Evolutionary conservation across 768 basidiomycete species (phyloP), one percentile per base, ranked within the genome.

Genomic region (Candolleomyces efflorescens): DNA sequence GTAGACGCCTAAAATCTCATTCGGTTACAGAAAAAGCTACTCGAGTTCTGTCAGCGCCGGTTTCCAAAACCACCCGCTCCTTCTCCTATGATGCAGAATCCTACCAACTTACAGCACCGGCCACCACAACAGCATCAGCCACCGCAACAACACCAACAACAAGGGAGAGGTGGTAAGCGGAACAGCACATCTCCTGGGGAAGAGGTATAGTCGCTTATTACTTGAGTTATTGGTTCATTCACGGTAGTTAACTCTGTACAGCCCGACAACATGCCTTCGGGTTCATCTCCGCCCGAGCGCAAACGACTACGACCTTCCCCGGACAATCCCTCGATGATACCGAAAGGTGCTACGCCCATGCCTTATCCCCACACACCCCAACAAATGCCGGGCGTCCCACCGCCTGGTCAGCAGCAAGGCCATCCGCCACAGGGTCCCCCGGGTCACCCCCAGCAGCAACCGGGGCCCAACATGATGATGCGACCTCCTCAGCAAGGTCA

Each of bases 131-230:
- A 60, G 49, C 69, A 71, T 37, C 74, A 71, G 54, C 73, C 72
- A 56, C 73, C 72, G 53, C 70, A 64, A 50, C 60, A 64, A 50
- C 64, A 63, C 48, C 61, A 67, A 53, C 73, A 69, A 47, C 70
- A 62, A 37, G 71, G 65, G 53, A 70, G 68, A 36, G 62, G 65
- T 48, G 71, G 69, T 20, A 84, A 85, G 63, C 77, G 85, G 61
- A 83, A 72, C 61, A 86, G 83, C 65, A 85, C 82, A 11, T 84
- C 84, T 5, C 85, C 85, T 5, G 79, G 77, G 37, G 85, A 85
- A 69, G 85, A 85, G 64, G 84, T 85, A 62, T 61, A 60, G 56
- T 18, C 23, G 27, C 54, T 27, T n/a, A 22, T 17, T 17, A 18
- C 59, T 53, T 43, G 13, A 9, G 11, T 55, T 46, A 52, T 49